Base-by-base conservation (phyloP, 2,329 filamentous ascomycete genomes). In the Neurospora sp. region DNA sequence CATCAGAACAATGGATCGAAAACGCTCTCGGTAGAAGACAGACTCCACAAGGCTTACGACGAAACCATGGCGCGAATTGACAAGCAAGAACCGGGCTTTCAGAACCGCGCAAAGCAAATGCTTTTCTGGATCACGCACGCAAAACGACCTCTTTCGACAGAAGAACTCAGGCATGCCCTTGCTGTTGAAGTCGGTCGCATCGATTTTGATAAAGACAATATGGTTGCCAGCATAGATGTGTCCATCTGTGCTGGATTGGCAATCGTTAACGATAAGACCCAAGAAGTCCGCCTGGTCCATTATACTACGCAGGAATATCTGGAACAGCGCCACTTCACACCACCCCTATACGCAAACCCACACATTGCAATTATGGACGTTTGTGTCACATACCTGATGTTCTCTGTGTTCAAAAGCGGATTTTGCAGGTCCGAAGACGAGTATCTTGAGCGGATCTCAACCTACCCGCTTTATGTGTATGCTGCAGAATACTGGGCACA, bases 261-360 rank as follows among this genome's bases (percentile, higher is more conserved):
- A 6, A 79, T 75, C 3, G 66, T 81, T 17, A 78, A 82, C 69
- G 67, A 77, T 6, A 74, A 80, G 69, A 81, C 74, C 70, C 66
- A 74, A 39, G 74, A 78, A 43, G 74, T 82, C 41, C 76, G 80
- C 19, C 70, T 83, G 8, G 80, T 81, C 6, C 81, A 83, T 71
- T 79, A 81, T 71, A 83, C 81, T 2, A 77, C 79, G 0, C 78
- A 82, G 66, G 78, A 82, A 67, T 83, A 82, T 71, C 77, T 83
- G 46, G 74, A 79, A 39, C 68, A 69, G 28, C 77, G 68, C 0
- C 68, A 66, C 39, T 40, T 40, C 39, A 15, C n/a, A n/a, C n/a
- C n/a, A n/a, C n/a, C n/a, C n/a, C n/a, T n/a, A n/a, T n/a, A n/a
- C n/a, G n/a, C n/a, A n/a, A n/a, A n/a, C n/a, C n/a, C n/a, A n/a